Evolutionary conservation across 192 early-diverging fungal genomes (phyloP).

Genomic region (Pilaira anomala): DNA sequence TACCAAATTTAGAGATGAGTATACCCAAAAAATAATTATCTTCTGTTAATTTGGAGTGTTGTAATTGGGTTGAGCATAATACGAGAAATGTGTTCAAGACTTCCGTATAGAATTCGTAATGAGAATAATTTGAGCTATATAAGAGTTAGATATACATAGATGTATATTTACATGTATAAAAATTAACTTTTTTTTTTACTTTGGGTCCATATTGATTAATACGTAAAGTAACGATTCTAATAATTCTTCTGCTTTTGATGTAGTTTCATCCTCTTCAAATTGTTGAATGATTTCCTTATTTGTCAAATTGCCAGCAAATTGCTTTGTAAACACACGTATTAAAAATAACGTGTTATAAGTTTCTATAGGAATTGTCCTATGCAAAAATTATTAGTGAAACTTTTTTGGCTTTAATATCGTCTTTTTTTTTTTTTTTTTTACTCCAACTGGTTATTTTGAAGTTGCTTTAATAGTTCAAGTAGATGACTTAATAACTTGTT

Average conservation of each 20-base stretch:
- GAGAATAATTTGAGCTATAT: constrained; percentile 42
- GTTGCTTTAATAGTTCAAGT: constrained; percentile 54
- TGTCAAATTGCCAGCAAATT: constrained; percentile 59
- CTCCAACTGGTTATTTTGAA: constrained; percentile 40
- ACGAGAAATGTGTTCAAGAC: constrained; percentile 59
- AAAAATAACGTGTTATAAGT: constrained; percentile 68
- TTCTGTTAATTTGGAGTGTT: constrained; percentile 34
- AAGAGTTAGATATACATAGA: constrained; percentile 6
- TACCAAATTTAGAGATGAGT: constrained; percentile 55
- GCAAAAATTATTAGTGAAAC: not conserved
- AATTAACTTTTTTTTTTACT: constrained; percentile 35
- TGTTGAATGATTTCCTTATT: constrained; percentile 50
- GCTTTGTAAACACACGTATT: constrained; percentile 61
- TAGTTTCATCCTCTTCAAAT: constrained; percentile 46
- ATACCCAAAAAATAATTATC: constrained; percentile 67
- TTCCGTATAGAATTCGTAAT: constrained; percentile 70
- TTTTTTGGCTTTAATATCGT: constrained; percentile 10
- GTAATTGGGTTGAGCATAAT: constrained; percentile 61
- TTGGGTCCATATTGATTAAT: constrained; percentile 53
- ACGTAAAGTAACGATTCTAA: constrained; percentile 51
- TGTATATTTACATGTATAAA: not conserved
- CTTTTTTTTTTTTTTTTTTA: too few species aligned
- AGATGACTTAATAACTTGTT: constrained; percentile 58
- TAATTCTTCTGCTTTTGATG: constrained; percentile 53
- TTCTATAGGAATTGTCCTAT: constrained; percentile 57